Conservation (phyloP, 495 filamentous ascomycete genomes). For the Venustampulla echinocandica region DNA sequence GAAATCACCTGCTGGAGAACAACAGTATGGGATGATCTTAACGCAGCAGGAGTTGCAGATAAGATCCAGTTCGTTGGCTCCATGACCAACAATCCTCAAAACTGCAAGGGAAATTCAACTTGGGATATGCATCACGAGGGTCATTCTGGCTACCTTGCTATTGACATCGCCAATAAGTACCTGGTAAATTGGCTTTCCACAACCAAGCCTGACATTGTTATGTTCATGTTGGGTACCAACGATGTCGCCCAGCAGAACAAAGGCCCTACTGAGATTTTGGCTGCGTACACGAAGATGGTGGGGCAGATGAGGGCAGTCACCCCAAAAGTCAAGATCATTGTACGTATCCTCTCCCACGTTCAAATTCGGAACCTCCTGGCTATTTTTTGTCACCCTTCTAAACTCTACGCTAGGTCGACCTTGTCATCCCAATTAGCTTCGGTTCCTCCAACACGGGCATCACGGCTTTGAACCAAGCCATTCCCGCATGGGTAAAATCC, state of each 20-base stretch:
- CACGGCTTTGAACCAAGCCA: slow-evolving; percentile 38
- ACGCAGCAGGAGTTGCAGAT: slow-evolving; percentile 29
- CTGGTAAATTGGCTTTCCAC: slow-evolving; percentile 37
- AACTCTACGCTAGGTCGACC: slow-evolving; percentile 37
- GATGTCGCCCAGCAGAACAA: slow-evolving; percentile 41
- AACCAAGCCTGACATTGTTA: slow-evolving; percentile 9
- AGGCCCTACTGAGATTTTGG: slow-evolving; percentile 32
- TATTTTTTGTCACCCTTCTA: no score
- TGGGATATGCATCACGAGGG: slow-evolving; percentile 45
- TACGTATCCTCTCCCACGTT: slow-evolving; percentile 23
- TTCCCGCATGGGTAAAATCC: slow-evolving; percentile 34
- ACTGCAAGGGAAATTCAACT: slow-evolving; percentile 23
- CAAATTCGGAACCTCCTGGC: neutral
- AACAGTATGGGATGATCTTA: slow-evolving; percentile 36
- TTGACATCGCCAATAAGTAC: slow-evolving; percentile 40
- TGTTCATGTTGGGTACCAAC: slow-evolving; percentile 45
- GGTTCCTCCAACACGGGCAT: slow-evolving; percentile 32
- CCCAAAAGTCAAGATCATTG: slow-evolving; percentile 42
- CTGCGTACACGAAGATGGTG: slow-evolving; percentile 38
- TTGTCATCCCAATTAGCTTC: slow-evolving; percentile 41
- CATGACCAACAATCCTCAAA: slow-evolving; percentile 27
- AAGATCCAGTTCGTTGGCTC: slow-evolving; percentile 41
- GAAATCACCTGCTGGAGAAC: slow-evolving; percentile 43
- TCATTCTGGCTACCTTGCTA: slow-evolving; percentile 43
- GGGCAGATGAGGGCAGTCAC: slow-evolving; percentile 37